Conservation (phyloP, 2,329 filamentous ascomycete genomes). For the Ophiostoma sp. region DNA sequence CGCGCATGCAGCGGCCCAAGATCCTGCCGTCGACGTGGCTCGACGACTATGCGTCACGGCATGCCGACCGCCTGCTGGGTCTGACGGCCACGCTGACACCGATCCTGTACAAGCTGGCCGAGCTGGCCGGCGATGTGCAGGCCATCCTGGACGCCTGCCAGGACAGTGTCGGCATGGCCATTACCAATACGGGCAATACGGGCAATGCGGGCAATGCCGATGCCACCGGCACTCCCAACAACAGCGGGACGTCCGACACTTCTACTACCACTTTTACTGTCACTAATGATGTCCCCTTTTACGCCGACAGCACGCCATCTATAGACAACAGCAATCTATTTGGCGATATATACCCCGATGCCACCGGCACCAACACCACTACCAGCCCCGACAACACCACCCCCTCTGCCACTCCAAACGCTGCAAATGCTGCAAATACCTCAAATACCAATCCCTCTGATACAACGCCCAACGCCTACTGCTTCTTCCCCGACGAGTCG, state of each 20-base stretch:
- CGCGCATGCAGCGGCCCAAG: conserved; percentile 25
- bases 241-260: not conserved
- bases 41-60: conserved; percentile 23
- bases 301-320: not conserved
- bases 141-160: conserved; percentile 5
- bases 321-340: not conserved
- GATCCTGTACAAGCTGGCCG: conserved; percentile 22
- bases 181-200: not conserved
- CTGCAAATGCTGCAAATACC: no score
- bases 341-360: not conserved
- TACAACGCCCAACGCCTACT: not conserved
- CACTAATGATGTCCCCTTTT: not conserved
- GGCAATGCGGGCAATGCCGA: not conserved
- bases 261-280: not conserved
- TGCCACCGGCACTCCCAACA: not conserved
- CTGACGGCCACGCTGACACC: conserved; percentile 24
- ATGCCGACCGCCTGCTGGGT: conserved; percentile 26
- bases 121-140: conserved; percentile 26
- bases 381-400: conserved; percentile 10
- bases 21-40: conserved; percentile 25
- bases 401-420: not conserved
- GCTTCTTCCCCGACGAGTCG: conserved; percentile 16
- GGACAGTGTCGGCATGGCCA: not conserved
- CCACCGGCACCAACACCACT: not conserved
- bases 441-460: not conserved